A percentile compares a stretch with the other conserved stretches of the same genome.
phyloP scores from a whole-genome alignment of 2,329 filamentous ascomycete genomes.

The Laburnicola sp. region DNA sequence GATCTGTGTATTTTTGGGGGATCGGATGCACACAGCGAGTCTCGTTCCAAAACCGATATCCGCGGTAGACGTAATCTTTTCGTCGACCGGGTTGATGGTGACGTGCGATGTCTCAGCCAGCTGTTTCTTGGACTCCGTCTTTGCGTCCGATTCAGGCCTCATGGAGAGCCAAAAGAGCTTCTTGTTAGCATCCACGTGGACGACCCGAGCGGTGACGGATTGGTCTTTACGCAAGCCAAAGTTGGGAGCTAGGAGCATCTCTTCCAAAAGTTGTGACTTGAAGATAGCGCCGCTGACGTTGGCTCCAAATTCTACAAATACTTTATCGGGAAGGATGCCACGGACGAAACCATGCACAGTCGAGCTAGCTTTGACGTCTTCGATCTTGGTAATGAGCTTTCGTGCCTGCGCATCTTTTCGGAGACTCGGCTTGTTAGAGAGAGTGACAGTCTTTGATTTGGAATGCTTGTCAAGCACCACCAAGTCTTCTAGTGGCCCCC shows the following conservation, averaged over 20 bases:
- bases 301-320: slow-evolving; percentile 87
- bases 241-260: slow-evolving; percentile 66
- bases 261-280: slow-evolving; percentile 74
- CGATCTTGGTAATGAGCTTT: slow-evolving; percentile 71
- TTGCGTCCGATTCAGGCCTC: slow-evolving; percentile 47
- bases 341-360: slow-evolving; percentile 78
- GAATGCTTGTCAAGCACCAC: slow-evolving; percentile 85
- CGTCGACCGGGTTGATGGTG: slow-evolving; percentile 66
- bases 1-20: slow-evolving; percentile 86
- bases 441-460: slow-evolving; percentile 70
- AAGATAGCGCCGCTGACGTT: slow-evolving; percentile 77
- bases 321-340: slow-evolving; percentile 77
- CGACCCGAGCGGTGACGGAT: slow-evolving; percentile 71
- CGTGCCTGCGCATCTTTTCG: slow-evolving; percentile 72
- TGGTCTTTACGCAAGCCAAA: slow-evolving; percentile 81
- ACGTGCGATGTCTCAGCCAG: slow-evolving; percentile 42
- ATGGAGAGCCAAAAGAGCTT: slow-evolving; percentile 70
- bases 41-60: slow-evolving; percentile 74
- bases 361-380: slow-evolving; percentile 70
- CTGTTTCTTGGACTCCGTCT: slow-evolving; percentile 27
- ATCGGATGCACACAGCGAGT: slow-evolving; percentile 76
- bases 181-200: slow-evolving; percentile 70
- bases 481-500: slow-evolving; percentile 80
- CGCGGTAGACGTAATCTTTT: slow-evolving; percentile 63
- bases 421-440: slow-evolving; percentile 83